These are phyloP conservation scores for Rhodotorula sp. DNA, from an alignment of 1,284 basidiomycete genomes.

Conservation along the genomic window DNA sequence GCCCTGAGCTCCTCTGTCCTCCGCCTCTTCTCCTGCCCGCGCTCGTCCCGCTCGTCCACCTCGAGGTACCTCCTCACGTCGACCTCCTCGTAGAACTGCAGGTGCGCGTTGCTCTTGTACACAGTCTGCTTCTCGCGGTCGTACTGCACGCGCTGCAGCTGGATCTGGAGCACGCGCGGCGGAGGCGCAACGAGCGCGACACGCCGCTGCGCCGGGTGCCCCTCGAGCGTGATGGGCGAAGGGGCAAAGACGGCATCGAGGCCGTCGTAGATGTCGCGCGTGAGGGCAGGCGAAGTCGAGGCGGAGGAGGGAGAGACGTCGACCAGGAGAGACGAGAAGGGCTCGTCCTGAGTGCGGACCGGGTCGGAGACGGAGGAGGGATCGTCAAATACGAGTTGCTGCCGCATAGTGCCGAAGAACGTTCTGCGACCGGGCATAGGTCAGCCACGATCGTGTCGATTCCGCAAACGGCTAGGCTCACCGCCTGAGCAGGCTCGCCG, in stretches of 20 bases:
- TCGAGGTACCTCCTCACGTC: slow-evolving; percentile 87
- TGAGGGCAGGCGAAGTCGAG: slow-evolving; percentile 54
- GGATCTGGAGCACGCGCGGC: slow-evolving; percentile 90
- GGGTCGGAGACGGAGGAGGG: slow-evolving; percentile 21
- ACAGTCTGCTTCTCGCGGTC: slow-evolving; percentile 83
- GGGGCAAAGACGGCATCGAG: slow-evolving; percentile 90
- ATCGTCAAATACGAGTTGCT: slow-evolving; percentile 29
- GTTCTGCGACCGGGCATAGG: slow-evolving; percentile 1
- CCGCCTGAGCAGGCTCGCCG: slow-evolving; percentile 25
- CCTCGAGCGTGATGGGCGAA: slow-evolving; percentile 77
- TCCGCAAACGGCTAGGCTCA: slow-evolving; percentile 23
- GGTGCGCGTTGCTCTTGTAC: slow-evolving; percentile 93
- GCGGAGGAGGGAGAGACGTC: slow-evolving; percentile 64
- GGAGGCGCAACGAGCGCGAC: slow-evolving; percentile 75
- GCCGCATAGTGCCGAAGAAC: slow-evolving; percentile 34
- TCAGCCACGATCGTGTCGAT: not conserved
- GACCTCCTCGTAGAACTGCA: slow-evolving; percentile 83
- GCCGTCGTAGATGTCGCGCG: slow-evolving; percentile 90
- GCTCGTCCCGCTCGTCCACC: slow-evolving; percentile 63
- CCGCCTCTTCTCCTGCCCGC: slow-evolving; percentile 61
- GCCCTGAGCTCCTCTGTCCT: slow-evolving; percentile 67
- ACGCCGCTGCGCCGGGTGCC: slow-evolving; percentile 81
- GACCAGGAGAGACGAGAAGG: slow-evolving; percentile 91
- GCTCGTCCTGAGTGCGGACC: slow-evolving; percentile 60
- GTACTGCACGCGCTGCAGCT: slow-evolving; percentile 95